Percentiles rank a stretch among this genome's conserved stretches.
Conservation (phyloP, 2,329 filamentous ascomycete genomes). For the Aspergillus ruber region DNA sequence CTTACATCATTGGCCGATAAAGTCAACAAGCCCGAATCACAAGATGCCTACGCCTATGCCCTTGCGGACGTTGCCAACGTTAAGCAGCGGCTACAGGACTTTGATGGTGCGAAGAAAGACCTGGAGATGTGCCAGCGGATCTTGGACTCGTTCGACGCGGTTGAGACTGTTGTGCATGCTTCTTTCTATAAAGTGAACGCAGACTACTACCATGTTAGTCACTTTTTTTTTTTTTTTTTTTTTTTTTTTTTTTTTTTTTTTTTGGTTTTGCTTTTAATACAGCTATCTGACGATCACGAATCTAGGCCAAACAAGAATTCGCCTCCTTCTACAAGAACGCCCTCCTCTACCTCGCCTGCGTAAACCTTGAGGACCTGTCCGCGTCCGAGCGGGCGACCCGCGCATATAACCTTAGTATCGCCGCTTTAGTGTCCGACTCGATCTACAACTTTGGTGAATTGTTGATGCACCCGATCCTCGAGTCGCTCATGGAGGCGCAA, state of each 20-base stretch:
- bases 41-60: slow-evolving; percentile 93
- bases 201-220: slow-evolving; percentile 79
- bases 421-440: slow-evolving; percentile 83
- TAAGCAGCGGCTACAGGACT: slow-evolving; percentile 71
- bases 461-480: slow-evolving; percentile 92
- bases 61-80: slow-evolving; percentile 83
- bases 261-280: too few species aligned
- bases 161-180: slow-evolving; percentile 92
- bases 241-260: too few species aligned
- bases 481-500: slow-evolving; percentile 67
- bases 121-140: slow-evolving; percentile 82
- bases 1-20: slow-evolving; percentile 75
- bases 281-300: slow-evolving; percentile 6
- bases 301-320: slow-evolving; percentile 74
- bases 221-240: too few species aligned
- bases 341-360: slow-evolving; percentile 93
- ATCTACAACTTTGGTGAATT: slow-evolving; percentile 99
- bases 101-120: slow-evolving; percentile 77
- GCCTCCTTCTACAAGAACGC: slow-evolving; percentile 96
- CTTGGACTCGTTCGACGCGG: slow-evolving; percentile 85
- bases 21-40: slow-evolving; percentile 85
- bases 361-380: slow-evolving; percentile 71
- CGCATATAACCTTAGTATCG: slow-evolving; percentile 87
- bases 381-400: slow-evolving; percentile 69
- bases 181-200: slow-evolving; percentile 94